A percentile compares a stretch with the other conserved stretches of the same genome.
These are phyloP conservation scores for Phytophthora meadii DNA, from an alignment of 352 stramenopile species.

Conservation along the genomic window DNA sequence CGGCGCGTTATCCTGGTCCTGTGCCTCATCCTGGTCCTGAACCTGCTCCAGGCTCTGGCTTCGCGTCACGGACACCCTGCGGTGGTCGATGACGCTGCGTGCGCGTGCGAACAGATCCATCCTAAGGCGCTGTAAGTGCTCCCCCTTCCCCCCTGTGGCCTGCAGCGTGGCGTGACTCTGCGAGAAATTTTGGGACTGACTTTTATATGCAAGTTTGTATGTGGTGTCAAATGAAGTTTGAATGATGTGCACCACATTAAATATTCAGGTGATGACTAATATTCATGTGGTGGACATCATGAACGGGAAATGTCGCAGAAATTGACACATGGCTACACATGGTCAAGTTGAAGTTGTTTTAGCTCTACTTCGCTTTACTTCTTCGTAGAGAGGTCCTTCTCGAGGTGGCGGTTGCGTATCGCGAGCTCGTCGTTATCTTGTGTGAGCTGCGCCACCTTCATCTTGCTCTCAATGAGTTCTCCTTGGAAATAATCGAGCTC, in stretches of 20 bases:
- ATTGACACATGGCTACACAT: conserved; percentile 10
- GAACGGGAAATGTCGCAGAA: not conserved
- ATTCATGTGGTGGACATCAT: conserved; percentile 11
- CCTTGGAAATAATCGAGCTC: conserved; percentile 87
- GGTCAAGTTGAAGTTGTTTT: conserved; percentile 30
- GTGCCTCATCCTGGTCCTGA: conserved; percentile 12
- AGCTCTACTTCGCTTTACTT: conserved; percentile 19
- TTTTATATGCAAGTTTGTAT: conserved; percentile 18
- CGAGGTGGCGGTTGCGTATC: conserved; percentile 66
- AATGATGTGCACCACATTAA: conserved; percentile 12
- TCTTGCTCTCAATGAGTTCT: conserved; percentile 86
- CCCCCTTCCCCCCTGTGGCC: conserved; percentile 1
- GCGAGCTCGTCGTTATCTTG: conserved; percentile 77
- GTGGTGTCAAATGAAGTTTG: not conserved
- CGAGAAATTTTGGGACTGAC: conserved; percentile 36
- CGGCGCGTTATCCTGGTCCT: conserved; percentile 17
- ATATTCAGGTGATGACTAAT: conserved; percentile 5
- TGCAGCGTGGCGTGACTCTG: conserved; percentile 10
- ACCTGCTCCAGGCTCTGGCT: conserved; percentile 13
- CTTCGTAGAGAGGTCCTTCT: conserved; percentile 53
- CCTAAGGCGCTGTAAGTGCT: conserved; percentile 7
- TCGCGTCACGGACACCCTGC: conserved; percentile 13
- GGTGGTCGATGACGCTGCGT: conserved; percentile 38
- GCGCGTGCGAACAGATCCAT: conserved; percentile 52
- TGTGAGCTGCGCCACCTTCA: conserved; percentile 79